phyloP scores from a whole-genome alignment of 306 rosid species.

The barrel medic (Medicago truncatula) region MtrunA17r5.0-ANR NC_053044.1:45582001-45582500 shows the following conservation, averaged over 20 bases:
- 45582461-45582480: not conserved
- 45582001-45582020: conserved; percentile 9
- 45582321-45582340: not conserved
- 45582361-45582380: not conserved
- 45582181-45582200: not conserved
- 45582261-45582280: not conserved
- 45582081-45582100: not conserved
- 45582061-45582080: not conserved
- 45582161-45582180: not conserved
- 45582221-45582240: not conserved
- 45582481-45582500: not conserved
- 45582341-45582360: not conserved
- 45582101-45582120: not conserved
- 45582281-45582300: not conserved
- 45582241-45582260: not conserved
- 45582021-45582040: not conserved
- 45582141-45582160: conserved; percentile 1
- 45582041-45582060: conserved; percentile 4
- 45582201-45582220: not conserved
- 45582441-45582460: not conserved
- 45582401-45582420: too few species aligned
- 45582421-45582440: not conserved
- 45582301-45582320: not conserved
- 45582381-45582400: not conserved
- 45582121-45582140: not conserved